phyloP scores from a whole-genome alignment of 345 rosid species.

The Odontarrhena argentea region DNA sequence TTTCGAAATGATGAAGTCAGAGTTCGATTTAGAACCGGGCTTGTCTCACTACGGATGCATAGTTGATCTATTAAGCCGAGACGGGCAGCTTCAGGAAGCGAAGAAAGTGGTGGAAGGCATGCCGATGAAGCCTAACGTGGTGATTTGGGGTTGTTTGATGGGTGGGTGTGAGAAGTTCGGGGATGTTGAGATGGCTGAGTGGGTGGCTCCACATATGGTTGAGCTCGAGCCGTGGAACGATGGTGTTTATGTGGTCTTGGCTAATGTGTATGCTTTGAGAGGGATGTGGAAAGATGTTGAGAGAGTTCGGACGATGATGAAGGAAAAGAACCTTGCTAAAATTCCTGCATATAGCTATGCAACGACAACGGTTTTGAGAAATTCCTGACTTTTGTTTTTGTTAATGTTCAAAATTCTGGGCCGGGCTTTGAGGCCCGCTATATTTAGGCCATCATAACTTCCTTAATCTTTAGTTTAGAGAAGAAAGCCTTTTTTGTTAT shows the following conservation, averaged over 20 bases:
- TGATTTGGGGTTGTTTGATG: constrained; percentile 83
- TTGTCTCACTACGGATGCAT: constrained; percentile 79
- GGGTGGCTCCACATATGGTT: constrained; percentile 68
- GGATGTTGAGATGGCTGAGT: constrained; percentile 76
- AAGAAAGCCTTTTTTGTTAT: too few relatives aligned
- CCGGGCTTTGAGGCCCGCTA: too few relatives aligned
- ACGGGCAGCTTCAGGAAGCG: constrained; percentile 72
- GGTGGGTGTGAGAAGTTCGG: constrained; percentile 91
- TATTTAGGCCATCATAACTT: too few relatives aligned
- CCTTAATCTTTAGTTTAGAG: too few relatives aligned
- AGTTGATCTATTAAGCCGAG: constrained; percentile 76
- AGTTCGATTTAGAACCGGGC: constrained; percentile 50
- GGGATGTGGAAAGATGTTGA: constrained; percentile 87
- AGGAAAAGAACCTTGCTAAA: constrained; percentile 55
- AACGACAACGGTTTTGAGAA: background rate
- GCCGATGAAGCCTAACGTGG: constrained; percentile 77
- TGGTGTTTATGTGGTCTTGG: constrained; percentile 79
- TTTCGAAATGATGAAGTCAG: constrained; percentile 62
- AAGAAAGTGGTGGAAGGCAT: constrained; percentile 64
- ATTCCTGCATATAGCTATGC: constrained; percentile 69
- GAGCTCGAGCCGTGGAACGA: constrained; percentile 84
- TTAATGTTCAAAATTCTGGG: background rate
- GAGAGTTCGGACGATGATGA: constrained; percentile 65
- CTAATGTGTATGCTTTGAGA: constrained; percentile 73
- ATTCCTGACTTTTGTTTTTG: background rate